Percentiles rank a stretch among this genome's conserved stretches.
These are phyloP conservation scores for Sclerospora graminicola DNA, from an alignment of 352 stramenopile species.

Conservation along the genomic window DNA sequence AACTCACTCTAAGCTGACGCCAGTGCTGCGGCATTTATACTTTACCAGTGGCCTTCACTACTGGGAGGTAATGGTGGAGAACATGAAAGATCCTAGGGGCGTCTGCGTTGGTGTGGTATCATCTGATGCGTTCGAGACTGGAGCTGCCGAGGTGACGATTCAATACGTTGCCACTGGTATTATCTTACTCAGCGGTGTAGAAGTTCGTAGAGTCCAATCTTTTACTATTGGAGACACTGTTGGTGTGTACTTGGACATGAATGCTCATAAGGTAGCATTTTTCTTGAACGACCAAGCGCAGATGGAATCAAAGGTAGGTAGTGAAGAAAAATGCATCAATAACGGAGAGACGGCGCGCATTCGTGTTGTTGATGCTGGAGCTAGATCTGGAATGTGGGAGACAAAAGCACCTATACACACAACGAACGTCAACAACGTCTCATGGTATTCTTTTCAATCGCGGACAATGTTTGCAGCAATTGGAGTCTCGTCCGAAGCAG, in stretches of 20 bases:
- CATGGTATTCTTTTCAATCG: conserved; percentile 16
- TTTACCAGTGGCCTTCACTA: conserved; percentile 48
- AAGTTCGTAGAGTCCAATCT: conserved; percentile 20
- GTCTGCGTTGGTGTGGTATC: conserved; percentile 27
- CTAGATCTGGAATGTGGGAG: conserved; percentile 2
- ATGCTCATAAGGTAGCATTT: conserved; percentile 27
- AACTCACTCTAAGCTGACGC: conserved; percentile 13
- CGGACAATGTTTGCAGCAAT: conserved; percentile 27
- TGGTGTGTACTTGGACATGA: conserved; percentile 38
- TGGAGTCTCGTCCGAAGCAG: conserved; percentile 16
- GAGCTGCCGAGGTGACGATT: conserved; percentile 17
- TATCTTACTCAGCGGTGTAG: conserved; percentile 25
- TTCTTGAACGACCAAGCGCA: conserved; percentile 34
- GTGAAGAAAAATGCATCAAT: background rate
- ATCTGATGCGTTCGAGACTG: conserved; percentile 18
- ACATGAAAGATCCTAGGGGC: conserved; percentile 10
- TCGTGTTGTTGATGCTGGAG: background rate
- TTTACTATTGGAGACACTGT: conserved; percentile 31
- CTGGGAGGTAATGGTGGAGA: conserved; percentile 31
- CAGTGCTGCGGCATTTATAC: conserved; percentile 34
- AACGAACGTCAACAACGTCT: conserved; percentile 1
- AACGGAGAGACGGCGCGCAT: conserved; percentile 2
- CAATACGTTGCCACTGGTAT: conserved; percentile 27
- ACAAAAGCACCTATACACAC: conserved; percentile 10
- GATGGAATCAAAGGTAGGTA: background rate